Evolutionary conservation across 495 filamentous ascomycete species (phyloP).

Genomic region (Penicillium cinerascens): DNA sequence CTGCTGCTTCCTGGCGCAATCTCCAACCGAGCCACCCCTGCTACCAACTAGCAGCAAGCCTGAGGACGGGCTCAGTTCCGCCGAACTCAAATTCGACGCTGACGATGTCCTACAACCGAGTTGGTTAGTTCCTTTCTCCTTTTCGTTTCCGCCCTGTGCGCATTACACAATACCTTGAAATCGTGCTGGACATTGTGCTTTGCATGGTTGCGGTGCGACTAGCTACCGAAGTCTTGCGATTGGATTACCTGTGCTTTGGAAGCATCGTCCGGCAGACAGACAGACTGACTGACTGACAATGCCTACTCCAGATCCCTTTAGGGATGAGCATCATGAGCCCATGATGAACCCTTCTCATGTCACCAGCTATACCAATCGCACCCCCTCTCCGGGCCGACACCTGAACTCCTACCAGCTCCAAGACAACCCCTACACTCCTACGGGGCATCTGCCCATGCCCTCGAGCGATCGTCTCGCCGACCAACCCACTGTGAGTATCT

Average conservation of each 20-base stretch:
- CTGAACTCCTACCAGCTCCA: constrained; percentile 68
- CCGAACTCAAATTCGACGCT: constrained; percentile 21
- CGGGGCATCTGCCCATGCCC: constrained; percentile 64
- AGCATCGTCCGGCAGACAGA: constrained; percentile 2
- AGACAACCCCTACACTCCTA: constrained; percentile 56
- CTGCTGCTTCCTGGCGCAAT: constrained; percentile 38
- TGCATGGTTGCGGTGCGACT: constrained; percentile 9
- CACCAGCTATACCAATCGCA: constrained; percentile 41
- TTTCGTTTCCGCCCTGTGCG: constrained; percentile 7
- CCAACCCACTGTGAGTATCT: constrained; percentile 64
- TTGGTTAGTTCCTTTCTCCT: constrained; percentile 53
- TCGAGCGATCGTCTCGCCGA: constrained; percentile 65
- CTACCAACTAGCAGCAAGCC: constrained; percentile 14
- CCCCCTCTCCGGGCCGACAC: constrained; percentile 54
- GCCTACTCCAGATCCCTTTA: constrained; percentile 37
- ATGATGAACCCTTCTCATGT: constrained; percentile 51
- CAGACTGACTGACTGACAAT: constrained; percentile 20
- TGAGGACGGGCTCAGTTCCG: constrained; percentile 23
- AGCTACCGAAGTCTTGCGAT: constrained; percentile 1
- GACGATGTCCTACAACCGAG: constrained; percentile 61
- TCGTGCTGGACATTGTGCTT: constrained; percentile 18
- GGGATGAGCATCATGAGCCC: constrained; percentile 58
- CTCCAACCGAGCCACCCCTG: constrained; percentile 16
- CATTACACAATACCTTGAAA: constrained; percentile 10
- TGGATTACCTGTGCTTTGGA: background rate